These are phyloP conservation scores for Trypanosoma conorhini DNA, from an alignment of 208 protist species.

Conservation along the genomic window DNA sequence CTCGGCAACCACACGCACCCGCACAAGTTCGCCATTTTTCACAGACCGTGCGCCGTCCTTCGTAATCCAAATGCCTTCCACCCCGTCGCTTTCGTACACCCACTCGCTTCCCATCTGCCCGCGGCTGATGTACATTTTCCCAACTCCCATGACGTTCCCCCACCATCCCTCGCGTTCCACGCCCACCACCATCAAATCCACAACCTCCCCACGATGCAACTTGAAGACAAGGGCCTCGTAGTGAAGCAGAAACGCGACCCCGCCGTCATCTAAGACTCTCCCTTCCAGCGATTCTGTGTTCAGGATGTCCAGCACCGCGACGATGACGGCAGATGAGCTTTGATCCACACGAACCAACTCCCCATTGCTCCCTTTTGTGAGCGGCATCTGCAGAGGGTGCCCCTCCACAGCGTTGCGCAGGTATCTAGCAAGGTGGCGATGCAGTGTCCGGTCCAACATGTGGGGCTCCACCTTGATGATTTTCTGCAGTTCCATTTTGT, in stretches of 20 bases:
- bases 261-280: conserved; percentile 77
- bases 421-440: conserved; percentile 65
- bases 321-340: conserved; percentile 69
- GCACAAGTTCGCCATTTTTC: conserved; percentile 63
- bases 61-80: conserved; percentile 60
- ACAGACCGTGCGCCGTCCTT: conserved; percentile 60
- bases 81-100: conserved; percentile 66
- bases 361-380: conserved; percentile 14
- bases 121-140: conserved; percentile 75
- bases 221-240: conserved; percentile 87
- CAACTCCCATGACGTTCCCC: conserved; percentile 72
- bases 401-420: conserved; percentile 79
- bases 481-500: conserved; percentile 74
- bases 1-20: conserved; percentile 77
- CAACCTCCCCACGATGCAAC: conserved; percentile 82
- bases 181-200: conserved; percentile 70
- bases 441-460: conserved; percentile 59
- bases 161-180: conserved; percentile 77
- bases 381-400: conserved; percentile 48
- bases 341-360: conserved; percentile 31
- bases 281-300: conserved; percentile 70
- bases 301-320: conserved; percentile 82
- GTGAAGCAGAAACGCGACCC: conserved; percentile 68
- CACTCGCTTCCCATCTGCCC: conserved; percentile 64
- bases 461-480: conserved; percentile 67